A percentile compares a stretch with the other conserved stretches of the same genome.
phyloP scores from a whole-genome alignment of 2,329 filamentous ascomycete genomes.

The Emergomyces orientalis region DNA sequence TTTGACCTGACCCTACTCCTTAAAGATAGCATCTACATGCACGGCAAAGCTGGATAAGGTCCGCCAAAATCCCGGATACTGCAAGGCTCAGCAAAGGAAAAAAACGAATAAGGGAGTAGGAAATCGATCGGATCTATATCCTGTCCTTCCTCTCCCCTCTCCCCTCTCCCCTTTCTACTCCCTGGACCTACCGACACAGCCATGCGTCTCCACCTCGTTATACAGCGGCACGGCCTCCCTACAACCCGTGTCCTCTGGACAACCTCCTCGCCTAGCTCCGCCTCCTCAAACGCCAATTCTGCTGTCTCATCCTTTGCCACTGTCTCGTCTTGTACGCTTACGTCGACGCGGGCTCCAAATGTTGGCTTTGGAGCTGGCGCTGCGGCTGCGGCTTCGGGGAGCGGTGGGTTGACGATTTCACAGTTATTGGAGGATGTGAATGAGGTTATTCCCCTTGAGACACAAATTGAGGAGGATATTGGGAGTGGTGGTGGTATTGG shows the following conservation, averaged over 20 bases:
- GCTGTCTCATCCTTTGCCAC: slow-evolving; percentile 24
- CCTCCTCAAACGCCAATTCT: slow-evolving; percentile 22
- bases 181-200: slow-evolving; percentile 9
- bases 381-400: slow-evolving; percentile 19
- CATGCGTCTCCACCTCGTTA: slow-evolving; percentile 64
- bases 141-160: no score
- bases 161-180: background rate
- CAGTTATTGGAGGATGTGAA: slow-evolving; percentile 71
- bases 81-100: background rate
- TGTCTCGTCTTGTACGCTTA: slow-evolving; percentile 17
- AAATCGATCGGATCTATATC: background rate
- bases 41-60: background rate
- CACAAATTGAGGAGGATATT: slow-evolving; percentile 34
- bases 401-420: slow-evolving; percentile 58
- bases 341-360: slow-evolving; percentile 29
- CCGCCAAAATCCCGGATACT: background rate
- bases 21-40: background rate
- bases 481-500: slow-evolving; percentile 16
- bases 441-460: slow-evolving; percentile 70
- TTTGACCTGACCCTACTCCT: no score
- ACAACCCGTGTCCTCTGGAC: slow-evolving; percentile 64
- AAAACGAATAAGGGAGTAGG: background rate
- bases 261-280: slow-evolving; percentile 40
- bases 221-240: slow-evolving; percentile 65
- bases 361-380: slow-evolving; percentile 23